Percentiles rank a stretch among this genome's conserved stretches.
Conservation (phyloP, 441 rosid genomes). For the Raphanus hybrid region DNA sequence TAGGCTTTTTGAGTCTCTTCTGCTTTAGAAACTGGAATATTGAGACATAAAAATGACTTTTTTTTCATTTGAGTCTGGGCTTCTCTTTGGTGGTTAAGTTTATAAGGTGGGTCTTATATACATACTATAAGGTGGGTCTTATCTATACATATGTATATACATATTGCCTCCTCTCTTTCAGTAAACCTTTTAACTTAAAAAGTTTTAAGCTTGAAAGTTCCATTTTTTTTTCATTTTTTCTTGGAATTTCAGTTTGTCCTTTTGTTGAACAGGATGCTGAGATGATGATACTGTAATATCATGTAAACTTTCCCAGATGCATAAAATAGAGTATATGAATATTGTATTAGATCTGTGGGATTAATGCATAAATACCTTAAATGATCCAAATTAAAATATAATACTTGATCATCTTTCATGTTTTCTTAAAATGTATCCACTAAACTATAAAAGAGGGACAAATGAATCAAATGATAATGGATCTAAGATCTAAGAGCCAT, state of each 20-base stretch:
- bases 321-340: conserved; percentile 12
- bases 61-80: conserved; percentile 40
- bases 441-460: not conserved
- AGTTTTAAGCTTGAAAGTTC: conserved; percentile 39
- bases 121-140: conserved; percentile 20
- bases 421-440: not conserved
- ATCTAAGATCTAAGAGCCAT: too few species aligned
- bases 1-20: conserved; percentile 36
- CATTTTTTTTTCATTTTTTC: not conserved
- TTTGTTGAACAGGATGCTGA: too few species aligned
- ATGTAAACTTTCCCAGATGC: conserved; percentile 38
- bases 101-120: conserved; percentile 32
- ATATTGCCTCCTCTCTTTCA: conserved; percentile 30
- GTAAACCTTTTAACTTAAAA: conserved; percentile 29
- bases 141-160: not conserved
- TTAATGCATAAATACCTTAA: not conserved
- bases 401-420: not conserved
- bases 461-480: not conserved
- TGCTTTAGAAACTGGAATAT: conserved; percentile 49
- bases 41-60: conserved; percentile 40
- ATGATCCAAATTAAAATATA: not conserved
- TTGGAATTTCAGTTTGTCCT: conserved; percentile 47
- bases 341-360: conserved; percentile 14
- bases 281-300: conserved; percentile 34
- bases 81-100: conserved; percentile 33